phyloP scores from a whole-genome alignment of 495 filamentous ascomycete genomes.

The Extremus antarcticus region DNA sequence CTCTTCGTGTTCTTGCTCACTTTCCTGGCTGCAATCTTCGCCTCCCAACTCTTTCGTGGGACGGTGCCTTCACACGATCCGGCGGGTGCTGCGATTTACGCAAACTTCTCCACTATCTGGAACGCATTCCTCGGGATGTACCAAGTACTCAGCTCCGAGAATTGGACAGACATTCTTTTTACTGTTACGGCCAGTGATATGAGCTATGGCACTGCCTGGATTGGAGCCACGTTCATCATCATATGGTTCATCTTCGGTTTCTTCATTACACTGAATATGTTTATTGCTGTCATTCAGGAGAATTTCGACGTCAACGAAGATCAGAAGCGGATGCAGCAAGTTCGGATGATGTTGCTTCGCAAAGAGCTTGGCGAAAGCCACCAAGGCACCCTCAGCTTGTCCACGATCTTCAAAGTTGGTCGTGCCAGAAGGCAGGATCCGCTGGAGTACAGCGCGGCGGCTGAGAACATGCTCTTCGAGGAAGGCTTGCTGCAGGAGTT shows the following conservation, averaged over 20 bases:
- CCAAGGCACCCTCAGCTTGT: slow-evolving; percentile 63
- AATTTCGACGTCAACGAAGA: slow-evolving; percentile 99
- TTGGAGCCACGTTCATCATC: slow-evolving; percentile 83
- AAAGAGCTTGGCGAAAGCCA: slow-evolving; percentile 61
- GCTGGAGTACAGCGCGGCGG: slow-evolving; percentile 74
- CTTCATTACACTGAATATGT: slow-evolving; percentile 99
- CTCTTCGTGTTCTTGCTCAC: slow-evolving; percentile 93
- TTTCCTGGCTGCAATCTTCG: slow-evolving; percentile 87
- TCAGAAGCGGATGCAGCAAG: slow-evolving; percentile 92
- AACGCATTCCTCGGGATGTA: slow-evolving; percentile 98
- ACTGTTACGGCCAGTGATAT: slow-evolving; percentile 59
- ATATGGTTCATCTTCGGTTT: slow-evolving; percentile 92
- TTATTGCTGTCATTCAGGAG: slow-evolving; percentile 99
- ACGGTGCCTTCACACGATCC: slow-evolving; percentile 54
- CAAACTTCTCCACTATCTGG: slow-evolving; percentile 82
- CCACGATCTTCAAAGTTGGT: slow-evolving; percentile 76
- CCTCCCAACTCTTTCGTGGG: slow-evolving; percentile 83
- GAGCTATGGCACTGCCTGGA: slow-evolving; percentile 65
- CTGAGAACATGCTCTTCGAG: slow-evolving; percentile 89
- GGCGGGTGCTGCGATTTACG: slow-evolving; percentile 44
- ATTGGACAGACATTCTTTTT: slow-evolving; percentile 87
- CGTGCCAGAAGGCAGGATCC: slow-evolving; percentile 63
- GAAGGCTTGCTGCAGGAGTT: slow-evolving; percentile 92
- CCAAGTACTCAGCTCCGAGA: slow-evolving; percentile 91
- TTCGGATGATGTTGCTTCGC: slow-evolving; percentile 83